phyloP scores from a whole-genome alignment of 176 grass and related monocot genomes.

The Elymus sibiricus region DNA sequence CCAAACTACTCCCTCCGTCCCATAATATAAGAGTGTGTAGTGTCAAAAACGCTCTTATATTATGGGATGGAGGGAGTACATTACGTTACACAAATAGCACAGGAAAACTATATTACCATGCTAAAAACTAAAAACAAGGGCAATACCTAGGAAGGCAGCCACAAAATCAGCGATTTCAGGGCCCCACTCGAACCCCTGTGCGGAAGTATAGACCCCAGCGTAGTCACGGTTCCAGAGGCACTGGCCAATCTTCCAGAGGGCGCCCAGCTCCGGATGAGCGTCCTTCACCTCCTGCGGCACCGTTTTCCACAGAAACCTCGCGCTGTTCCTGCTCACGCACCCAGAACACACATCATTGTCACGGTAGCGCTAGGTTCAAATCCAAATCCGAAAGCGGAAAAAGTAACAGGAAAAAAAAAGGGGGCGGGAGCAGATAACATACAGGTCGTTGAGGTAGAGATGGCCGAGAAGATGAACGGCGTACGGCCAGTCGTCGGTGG shows the following conservation, averaged over 20 bases:
- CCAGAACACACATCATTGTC: background rate
- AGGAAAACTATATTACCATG: background rate
- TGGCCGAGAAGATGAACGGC: conserved; percentile 80
- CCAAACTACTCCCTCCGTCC: too few relatives aligned
- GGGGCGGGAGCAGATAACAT: background rate
- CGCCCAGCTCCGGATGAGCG: conserved; percentile 58
- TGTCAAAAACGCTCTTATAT: too few relatives aligned
- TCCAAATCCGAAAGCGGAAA: background rate
- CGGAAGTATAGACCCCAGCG: conserved; percentile 54
- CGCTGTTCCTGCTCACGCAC: conserved; percentile 61
- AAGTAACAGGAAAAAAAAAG: background rate
- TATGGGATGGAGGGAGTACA: too few relatives aligned
- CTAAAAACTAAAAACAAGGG: background rate
- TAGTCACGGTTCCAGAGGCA: conserved; percentile 86
- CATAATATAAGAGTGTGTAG: too few relatives aligned
- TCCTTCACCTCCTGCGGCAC: conserved; percentile 77
- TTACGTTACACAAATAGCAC: background rate
- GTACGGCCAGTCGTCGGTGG: conserved; percentile 85
- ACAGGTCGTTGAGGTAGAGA: conserved; percentile 77
- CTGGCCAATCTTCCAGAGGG: conserved; percentile 77
- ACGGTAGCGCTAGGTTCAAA: conserved; percentile 13
- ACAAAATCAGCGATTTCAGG: conserved; percentile 55
- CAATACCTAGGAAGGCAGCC: conserved; percentile 65
- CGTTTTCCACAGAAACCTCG: conserved; percentile 85
- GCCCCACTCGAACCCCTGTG: conserved; percentile 65